Percentiles rank a stretch among this genome's conserved stretches.
Evolutionary conservation across 768 basidiomycete genomes (phyloP).

Genomic region (Rhodotorula paludigena): DNA sequence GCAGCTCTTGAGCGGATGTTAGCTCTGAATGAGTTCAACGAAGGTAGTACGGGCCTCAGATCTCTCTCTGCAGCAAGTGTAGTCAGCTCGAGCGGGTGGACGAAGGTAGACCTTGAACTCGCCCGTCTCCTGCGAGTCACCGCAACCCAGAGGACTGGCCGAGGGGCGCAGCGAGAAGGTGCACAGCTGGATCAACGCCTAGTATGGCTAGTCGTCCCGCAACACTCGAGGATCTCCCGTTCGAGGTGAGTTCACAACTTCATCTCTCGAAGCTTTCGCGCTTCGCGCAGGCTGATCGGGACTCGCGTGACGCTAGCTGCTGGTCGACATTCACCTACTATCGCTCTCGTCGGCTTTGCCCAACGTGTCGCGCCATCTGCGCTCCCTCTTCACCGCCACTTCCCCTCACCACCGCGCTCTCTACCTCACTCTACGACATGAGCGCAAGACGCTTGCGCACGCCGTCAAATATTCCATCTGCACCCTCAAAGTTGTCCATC

Average conservation of each 20-base stretch:
- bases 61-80: no score
- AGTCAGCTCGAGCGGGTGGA: no score
- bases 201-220: no score
- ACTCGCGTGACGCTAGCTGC: constrained; percentile 53
- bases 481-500: constrained; percentile 46
- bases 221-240: constrained; percentile 3
- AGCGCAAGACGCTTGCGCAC: constrained; percentile 42
- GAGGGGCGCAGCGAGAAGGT: no score
- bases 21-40: no score
- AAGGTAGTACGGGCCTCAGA: no score
- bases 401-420: constrained; percentile 60
- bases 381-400: constrained; percentile 56
- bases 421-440: constrained; percentile 57
- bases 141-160: no score
- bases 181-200: no score
- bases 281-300: not conserved
- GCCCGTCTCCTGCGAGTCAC: no score
- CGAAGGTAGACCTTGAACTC: no score
- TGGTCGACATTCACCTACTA: constrained; percentile 70
- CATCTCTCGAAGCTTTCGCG: not conserved
- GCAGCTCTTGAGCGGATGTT: no score
- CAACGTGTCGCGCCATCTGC: constrained; percentile 55
- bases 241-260: constrained; percentile 13
- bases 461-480: constrained; percentile 41
- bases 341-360: constrained; percentile 66